Conservation (phyloP, 176 grass and related monocot species). For the Saccharum spontaneum region DNA sequence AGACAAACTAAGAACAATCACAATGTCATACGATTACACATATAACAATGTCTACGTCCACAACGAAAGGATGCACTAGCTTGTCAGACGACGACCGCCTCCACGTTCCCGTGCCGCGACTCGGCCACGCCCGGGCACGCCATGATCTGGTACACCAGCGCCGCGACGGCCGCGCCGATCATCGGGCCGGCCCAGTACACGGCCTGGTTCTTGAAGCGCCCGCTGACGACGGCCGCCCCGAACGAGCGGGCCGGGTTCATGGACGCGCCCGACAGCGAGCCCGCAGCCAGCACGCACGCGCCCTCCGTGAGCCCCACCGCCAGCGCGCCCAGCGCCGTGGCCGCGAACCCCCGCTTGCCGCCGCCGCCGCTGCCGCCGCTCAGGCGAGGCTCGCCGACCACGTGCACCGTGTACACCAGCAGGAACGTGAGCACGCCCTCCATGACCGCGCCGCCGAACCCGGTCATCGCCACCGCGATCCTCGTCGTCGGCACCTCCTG, state of each 20-base stretch:
- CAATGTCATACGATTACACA: not conserved
- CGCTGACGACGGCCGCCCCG: constrained; percentile 69
- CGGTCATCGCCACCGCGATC: constrained; percentile 75
- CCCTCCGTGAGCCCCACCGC: constrained; percentile 53
- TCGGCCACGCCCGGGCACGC: constrained; percentile 10
- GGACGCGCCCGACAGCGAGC: constrained; percentile 69
- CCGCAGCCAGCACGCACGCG: constrained; percentile 64
- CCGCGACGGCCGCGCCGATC: constrained; percentile 63
- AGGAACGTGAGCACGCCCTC: constrained; percentile 69
- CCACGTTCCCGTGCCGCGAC: constrained; percentile 29
- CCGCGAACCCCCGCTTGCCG: constrained; percentile 16
- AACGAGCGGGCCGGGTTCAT: constrained; percentile 97
- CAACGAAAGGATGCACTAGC: not conserved
- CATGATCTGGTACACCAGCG: constrained; percentile 65
- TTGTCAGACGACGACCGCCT: constrained; percentile 32
- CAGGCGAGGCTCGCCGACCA: constrained; percentile 39
- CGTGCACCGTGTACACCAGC: constrained; percentile 73
- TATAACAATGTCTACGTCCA: not conserved
- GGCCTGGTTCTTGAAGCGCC: constrained; percentile 69
- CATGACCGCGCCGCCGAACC: constrained; percentile 71
- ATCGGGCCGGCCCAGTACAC: constrained; percentile 90
- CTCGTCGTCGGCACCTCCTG: constrained; percentile 78
- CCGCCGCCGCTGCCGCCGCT: not conserved
- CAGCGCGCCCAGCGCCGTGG: constrained; percentile 44
- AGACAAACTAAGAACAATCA: not conserved